Percentiles rank a stretch among this genome's conserved stretches.
Conservation (phyloP, 2,329 filamentous ascomycete genomes). For the Malbranchea cinnamomea region DNA sequence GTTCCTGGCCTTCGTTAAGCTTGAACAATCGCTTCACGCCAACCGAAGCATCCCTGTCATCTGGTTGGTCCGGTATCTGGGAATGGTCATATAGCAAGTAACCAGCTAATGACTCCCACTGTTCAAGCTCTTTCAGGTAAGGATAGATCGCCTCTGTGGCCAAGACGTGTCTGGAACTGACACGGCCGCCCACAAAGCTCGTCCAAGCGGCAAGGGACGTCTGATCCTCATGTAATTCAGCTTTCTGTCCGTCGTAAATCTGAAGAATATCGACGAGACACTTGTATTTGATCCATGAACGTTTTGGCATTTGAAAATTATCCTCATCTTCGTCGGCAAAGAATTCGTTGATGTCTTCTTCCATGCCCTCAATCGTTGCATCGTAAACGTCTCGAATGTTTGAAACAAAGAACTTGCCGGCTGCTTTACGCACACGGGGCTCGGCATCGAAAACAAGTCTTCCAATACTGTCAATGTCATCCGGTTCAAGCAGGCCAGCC, state of each 20-base stretch:
- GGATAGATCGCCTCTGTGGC: slow-evolving; percentile 78
- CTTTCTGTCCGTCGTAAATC: slow-evolving; percentile 57
- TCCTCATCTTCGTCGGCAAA: slow-evolving; percentile 54
- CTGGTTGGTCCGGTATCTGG: slow-evolving; percentile 37
- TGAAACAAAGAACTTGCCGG: slow-evolving; percentile 78
- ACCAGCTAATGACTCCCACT: slow-evolving; percentile 79
- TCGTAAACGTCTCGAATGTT: slow-evolving; percentile 73
- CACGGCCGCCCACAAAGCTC: slow-evolving; percentile 43
- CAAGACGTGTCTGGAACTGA: slow-evolving; percentile 70
- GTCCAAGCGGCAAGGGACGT: slow-evolving; percentile 14
- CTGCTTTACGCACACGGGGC: slow-evolving; percentile 67
- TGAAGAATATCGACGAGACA: slow-evolving; percentile 72
- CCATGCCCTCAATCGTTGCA: slow-evolving; percentile 66
- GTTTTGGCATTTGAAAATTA: slow-evolving; percentile 59
- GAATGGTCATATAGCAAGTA: slow-evolving; percentile 92
- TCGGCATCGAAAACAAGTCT: slow-evolving; percentile 83
- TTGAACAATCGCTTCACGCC: slow-evolving; percentile 58
- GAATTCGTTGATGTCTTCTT: slow-evolving; percentile 62
- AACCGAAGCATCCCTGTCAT: slow-evolving; percentile 43
- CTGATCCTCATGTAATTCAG: slow-evolving; percentile 17
- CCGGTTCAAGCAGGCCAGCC: slow-evolving; percentile 73
- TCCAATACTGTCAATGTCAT: slow-evolving; percentile 79
- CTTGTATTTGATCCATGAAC: slow-evolving; percentile 84
- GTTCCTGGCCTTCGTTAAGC: slow-evolving; percentile 62
- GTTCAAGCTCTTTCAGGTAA: slow-evolving; percentile 60